Base-by-base conservation (phyloP, 768 basidiomycete genomes). In the Xerocomellus chrysenteron region DNA sequence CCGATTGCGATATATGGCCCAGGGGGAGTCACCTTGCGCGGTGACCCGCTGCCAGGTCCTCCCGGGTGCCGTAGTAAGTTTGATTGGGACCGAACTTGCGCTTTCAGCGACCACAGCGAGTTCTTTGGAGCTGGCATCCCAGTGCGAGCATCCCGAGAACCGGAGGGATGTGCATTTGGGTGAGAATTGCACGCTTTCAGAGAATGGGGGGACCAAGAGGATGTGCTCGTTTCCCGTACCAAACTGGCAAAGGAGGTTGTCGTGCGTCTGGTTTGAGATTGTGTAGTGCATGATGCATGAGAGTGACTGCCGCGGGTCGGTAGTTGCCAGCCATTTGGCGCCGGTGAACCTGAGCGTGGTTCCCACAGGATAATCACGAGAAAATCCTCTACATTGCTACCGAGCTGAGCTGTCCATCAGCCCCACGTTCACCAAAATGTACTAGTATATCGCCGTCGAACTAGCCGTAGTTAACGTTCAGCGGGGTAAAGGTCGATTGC, bases 1-100 rank as follows among this genome's bases (percentile, higher is more conserved):
- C 68, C 76, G 76, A 58, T 74, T 76, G 44, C 77, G 73, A 63
- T 84, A 89, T 26, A 88, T 63, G 37, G 75, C 69, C 86, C 86
- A 89, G 3, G 81, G 81, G 61, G 76, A 82, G 41, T 74, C 74
- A 12, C 75, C 72, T 10, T 74, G 71, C 9, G 79, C 69, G 2
- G 64, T 45, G 13, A 86, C 62, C 28, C 69, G 66, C 59, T 77
- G 73, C 82, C 84, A 86, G n/a, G 67, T 73, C 16, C 77, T 74
- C 1, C 73, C 63, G 24, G 61, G 58, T 42, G 55, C 47, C 62
- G 68, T 56, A 32, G 65, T 48, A 4, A 69, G 57, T 21, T 56
- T 56, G 39, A 75, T 49, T 53, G 55, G 43, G 24, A 65, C 65
- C 12, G 55, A 55, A 39, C 47, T 47, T 14, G 64, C 24, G 5